phyloP scores from a whole-genome alignment of 371 early-diverging fungal genomes.

The Mucor indicus region DNA sequence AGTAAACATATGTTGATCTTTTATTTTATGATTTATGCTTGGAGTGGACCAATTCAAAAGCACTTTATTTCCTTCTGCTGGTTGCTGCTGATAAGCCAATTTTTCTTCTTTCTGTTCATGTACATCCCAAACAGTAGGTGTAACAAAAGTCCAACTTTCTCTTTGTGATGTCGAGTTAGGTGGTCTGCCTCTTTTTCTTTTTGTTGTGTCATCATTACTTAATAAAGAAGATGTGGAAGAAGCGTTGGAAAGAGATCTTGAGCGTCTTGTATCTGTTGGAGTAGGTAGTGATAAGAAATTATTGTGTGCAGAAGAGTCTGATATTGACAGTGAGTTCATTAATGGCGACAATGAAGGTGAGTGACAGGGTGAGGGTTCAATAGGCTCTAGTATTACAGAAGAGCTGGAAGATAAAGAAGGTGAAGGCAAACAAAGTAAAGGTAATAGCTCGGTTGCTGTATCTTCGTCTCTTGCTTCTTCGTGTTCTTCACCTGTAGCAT shows the following conservation, averaged over 20 bases:
- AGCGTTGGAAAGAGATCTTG: conserved; percentile 32
- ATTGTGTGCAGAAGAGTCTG: conserved; percentile 14
- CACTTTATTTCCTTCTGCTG: no score
- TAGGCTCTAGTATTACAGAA: background rate
- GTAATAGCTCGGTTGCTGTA: background rate
- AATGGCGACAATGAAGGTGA: conserved; percentile 13
- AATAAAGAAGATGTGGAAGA: conserved; percentile 18
- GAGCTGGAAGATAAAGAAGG: background rate
- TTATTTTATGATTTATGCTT: no score
- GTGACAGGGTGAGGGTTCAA: conserved; percentile 1
- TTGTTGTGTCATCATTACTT: conserved; percentile 1
- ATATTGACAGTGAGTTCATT: conserved; percentile 18
- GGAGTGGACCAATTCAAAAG: no score
- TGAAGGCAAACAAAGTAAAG: conserved; percentile 4
- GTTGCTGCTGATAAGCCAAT: no score
- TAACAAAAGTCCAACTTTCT: background rate
- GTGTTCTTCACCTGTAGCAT: no score
- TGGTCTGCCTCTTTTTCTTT: conserved; percentile 44
- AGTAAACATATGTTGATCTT: no score
- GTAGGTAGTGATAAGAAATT: conserved; percentile 3
- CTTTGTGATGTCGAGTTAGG: conserved; percentile 23
- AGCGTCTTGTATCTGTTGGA: conserved; percentile 14
- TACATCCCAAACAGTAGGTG: no score
- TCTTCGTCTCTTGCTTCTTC: background rate
- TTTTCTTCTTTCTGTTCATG: no score